phyloP scores from a whole-genome alignment of 805 yeast genomes.

The Myxozyma sirexii region DNA sequence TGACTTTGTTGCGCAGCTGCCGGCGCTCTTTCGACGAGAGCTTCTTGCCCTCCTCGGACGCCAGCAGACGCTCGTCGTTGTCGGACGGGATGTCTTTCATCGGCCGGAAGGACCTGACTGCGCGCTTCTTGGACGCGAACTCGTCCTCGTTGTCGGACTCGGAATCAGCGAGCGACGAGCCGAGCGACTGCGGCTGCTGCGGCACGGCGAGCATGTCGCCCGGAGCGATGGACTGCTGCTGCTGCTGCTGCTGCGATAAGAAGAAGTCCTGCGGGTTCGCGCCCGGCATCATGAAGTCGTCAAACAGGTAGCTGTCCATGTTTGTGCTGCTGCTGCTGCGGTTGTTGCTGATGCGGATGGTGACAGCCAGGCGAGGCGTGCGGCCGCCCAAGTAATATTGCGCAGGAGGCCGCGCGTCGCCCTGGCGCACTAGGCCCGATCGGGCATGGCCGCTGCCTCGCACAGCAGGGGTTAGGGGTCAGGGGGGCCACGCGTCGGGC shows the following conservation, averaged over 20 bases:
- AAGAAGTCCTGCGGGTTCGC: neutral
- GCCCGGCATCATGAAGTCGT: neutral
- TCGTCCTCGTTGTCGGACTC: slow-evolving; percentile 16
- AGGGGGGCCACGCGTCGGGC: neutral
- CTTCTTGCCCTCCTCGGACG: slow-evolving; percentile 38
- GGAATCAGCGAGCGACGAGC: slow-evolving; percentile 10
- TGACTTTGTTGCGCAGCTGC: slow-evolving; percentile 40
- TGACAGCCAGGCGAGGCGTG: neutral
- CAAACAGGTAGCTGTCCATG: neutral
- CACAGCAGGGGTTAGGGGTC: neutral
- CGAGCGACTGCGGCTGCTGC: neutral
- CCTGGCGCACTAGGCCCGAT: slow-evolving; percentile 6
- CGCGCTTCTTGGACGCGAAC: neutral
- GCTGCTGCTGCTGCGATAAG: slow-evolving; percentile 3
- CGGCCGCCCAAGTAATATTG: neutral
- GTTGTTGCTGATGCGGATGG: neutral
- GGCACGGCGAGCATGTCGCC: neutral
- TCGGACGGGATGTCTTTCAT: slow-evolving; percentile 27
- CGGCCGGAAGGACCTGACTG: neutral
- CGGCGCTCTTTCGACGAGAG: slow-evolving; percentile 40
- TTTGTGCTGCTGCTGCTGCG: too few relatives aligned
- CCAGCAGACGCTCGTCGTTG: slow-evolving; percentile 41
- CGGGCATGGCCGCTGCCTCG: neutral
- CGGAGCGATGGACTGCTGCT: neutral
- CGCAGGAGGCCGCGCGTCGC: slow-evolving; percentile 16